A percentile compares a stretch with the other conserved stretches of the same genome.
phyloP scores from a whole-genome alignment of 1,284 basidiomycete species.

The Leccinum fallax region DNA sequence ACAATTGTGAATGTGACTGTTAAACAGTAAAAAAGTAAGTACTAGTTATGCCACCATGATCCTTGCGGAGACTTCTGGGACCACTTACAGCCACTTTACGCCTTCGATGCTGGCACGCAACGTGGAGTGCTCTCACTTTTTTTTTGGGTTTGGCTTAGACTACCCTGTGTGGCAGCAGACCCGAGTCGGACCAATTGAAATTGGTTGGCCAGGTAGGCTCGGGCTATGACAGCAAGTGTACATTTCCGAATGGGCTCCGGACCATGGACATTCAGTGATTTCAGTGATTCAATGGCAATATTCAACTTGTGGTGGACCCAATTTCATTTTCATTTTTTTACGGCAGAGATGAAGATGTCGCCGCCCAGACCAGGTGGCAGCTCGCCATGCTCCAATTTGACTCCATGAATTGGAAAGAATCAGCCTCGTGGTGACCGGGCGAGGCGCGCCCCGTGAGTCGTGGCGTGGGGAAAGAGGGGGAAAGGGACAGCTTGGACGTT shows the following conservation, averaged over 20 bases:
- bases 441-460: conserved; percentile 28
- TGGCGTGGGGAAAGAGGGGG: conserved; percentile 7
- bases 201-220: background rate
- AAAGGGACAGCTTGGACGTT: background rate
- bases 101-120: background rate
- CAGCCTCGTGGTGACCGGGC: conserved; percentile 9
- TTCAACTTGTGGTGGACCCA: background rate
- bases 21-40: too few relatives aligned
- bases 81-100: background rate
- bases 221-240: background rate
- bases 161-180: background rate
- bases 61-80: background rate
- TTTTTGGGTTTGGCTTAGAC: background rate
- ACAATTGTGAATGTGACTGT: background rate
- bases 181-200: background rate
- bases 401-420: conserved; percentile 9
- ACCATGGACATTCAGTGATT: background rate
- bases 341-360: background rate
- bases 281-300: background rate
- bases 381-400: background rate
- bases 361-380: background rate
- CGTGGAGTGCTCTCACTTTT: background rate
- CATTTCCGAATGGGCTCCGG: background rate
- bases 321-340: conserved; percentile 5
- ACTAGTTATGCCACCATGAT: background rate